Percentiles rank a stretch among this genome's conserved stretches.
phyloP scores from a whole-genome alignment of 2,329 filamentous ascomycete species.

The Blastomyces gilchristii region DNA sequence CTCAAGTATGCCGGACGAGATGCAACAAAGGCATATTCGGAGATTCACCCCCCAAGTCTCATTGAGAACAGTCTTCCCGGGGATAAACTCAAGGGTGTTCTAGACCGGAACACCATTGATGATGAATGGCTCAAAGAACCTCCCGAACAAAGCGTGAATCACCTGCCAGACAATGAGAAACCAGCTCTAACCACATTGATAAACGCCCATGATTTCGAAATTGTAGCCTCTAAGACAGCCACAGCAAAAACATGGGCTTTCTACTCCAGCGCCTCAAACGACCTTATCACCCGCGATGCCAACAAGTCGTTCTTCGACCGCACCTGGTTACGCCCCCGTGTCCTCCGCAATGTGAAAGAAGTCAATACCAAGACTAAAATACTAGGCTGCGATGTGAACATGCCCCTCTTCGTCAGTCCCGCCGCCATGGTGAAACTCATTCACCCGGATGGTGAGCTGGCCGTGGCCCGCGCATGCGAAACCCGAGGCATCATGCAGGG shows the following conservation, averaged over 20 bases:
- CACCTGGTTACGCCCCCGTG: conserved; percentile 51
- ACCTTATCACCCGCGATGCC: conserved; percentile 45
- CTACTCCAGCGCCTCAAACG: conserved; percentile 56
- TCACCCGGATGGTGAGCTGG: conserved; percentile 54
- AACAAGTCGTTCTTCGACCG: conserved; percentile 46
- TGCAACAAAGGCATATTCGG: conserved; percentile 37
- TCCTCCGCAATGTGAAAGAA: conserved; percentile 46
- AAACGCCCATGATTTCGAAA: conserved; percentile 51
- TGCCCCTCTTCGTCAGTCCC: conserved; percentile 55
- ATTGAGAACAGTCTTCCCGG: conserved; percentile 34
- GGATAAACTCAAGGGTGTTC: conserved; percentile 41
- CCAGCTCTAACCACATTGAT: conserved; percentile 45
- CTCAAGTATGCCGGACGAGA: conserved; percentile 38
- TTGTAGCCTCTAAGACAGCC: conserved; percentile 45
- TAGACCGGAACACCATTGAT: conserved; percentile 41
- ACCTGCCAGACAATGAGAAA: conserved; percentile 19
- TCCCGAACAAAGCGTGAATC: conserved; percentile 23
- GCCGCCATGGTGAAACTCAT: conserved; percentile 55
- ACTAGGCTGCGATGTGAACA: conserved; percentile 42
- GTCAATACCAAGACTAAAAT: conserved; percentile 46
- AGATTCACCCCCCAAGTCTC: conserved; percentile 40
- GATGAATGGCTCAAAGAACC: conserved; percentile 39
- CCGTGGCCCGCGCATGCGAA: conserved; percentile 45
- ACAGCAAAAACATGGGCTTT: conserved; percentile 60
- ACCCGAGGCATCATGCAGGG: conserved; percentile 47